phyloP scores from a whole-genome alignment of 2,329 filamentous ascomycete species.

The Calonectria pteridis region DNA sequence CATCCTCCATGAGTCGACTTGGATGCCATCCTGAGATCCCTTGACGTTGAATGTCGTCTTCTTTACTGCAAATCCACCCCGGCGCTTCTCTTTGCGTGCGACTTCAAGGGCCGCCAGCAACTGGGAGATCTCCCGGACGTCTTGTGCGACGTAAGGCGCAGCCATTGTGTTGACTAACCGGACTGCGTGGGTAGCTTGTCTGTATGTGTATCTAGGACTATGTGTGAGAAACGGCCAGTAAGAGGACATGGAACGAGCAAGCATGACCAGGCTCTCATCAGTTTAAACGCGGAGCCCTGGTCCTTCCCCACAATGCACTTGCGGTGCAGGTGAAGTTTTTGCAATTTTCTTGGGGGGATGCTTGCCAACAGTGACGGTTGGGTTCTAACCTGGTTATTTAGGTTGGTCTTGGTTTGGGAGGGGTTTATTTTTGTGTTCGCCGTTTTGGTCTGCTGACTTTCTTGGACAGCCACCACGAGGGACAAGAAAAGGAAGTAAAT shows the following conservation, averaged over 20 bases:
- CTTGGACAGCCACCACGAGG: background rate
- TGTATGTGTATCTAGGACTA: constrained; percentile 5
- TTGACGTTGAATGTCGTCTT: constrained; percentile 82
- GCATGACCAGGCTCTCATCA: background rate
- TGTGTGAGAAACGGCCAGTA: constrained; percentile 12
- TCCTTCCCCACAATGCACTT: background rate
- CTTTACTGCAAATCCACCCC: constrained; percentile 77
- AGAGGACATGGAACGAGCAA: background rate
- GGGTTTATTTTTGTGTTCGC: constrained; percentile 18
- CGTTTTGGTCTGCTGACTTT: constrained; percentile 11
- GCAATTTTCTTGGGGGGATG: background rate
- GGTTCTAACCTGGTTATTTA: background rate
- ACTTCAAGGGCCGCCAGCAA: constrained; percentile 75
- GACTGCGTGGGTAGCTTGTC: background rate
- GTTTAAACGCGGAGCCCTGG: background rate
- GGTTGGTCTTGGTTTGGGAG: background rate
- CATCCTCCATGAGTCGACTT: constrained; percentile 92
- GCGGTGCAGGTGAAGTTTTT: background rate
- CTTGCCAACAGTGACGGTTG: background rate
- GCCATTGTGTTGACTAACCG: constrained; percentile 41
- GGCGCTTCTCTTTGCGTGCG: constrained; percentile 66
- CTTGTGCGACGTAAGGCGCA: constrained; percentile 75
- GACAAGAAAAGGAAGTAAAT: background rate
- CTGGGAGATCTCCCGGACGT: constrained; percentile 73
- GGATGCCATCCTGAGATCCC: constrained; percentile 71